Base-by-base conservation (phyloP, 257 asterid genomes). In the Verbascum thapsus region DNA sequence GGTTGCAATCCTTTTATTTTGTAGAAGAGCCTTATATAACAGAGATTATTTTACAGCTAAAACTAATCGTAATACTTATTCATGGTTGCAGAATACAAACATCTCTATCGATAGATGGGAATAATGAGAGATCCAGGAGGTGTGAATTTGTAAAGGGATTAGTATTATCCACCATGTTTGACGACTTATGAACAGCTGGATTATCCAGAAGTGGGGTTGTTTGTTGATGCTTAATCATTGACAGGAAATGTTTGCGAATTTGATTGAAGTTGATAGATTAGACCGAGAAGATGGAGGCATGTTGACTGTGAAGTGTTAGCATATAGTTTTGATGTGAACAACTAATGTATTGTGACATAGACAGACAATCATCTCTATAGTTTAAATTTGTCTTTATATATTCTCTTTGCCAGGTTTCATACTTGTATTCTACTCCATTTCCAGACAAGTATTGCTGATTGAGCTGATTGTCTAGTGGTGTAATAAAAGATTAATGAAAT, bases 101-200 rank as follows among this genome's bases (percentile, higher is more conserved):
- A 53, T 65, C 75, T 60, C 34, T 22, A 5, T 59, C 71, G n/a
- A 67, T 72, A 15, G 63, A 65, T 48, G 10, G 43, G 72, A 63
- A 51, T 34, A 53, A 60, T 10, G 73, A 70, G 80, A 60, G 58
- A 67, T 30, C 58, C 22, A 51, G 59, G 32, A 75, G 76, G 48
- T 34, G 72, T n/a, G 76, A 75, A 45, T 70, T 75, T 61, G 32
- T 61, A 20, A 70, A 60, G 44, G 73, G 70, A 60, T 66, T 75
- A 48, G 55, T 70, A 16, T 38, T 70, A 19, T 65, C 80, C 43
- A 70, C 73, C 19, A 60, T 70, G 54, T 58, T 69, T 58, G 80
- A 69, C 8, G 75, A 74, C 58, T 56, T 70, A 66, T 74, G 73
- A 70, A 18, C 51, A 17, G 45, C 35, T 34, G 26, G 55, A 34